Conservation (phyloP, 108 stramenopile species). For the Cyclostephanos invisitatus region DNA sequence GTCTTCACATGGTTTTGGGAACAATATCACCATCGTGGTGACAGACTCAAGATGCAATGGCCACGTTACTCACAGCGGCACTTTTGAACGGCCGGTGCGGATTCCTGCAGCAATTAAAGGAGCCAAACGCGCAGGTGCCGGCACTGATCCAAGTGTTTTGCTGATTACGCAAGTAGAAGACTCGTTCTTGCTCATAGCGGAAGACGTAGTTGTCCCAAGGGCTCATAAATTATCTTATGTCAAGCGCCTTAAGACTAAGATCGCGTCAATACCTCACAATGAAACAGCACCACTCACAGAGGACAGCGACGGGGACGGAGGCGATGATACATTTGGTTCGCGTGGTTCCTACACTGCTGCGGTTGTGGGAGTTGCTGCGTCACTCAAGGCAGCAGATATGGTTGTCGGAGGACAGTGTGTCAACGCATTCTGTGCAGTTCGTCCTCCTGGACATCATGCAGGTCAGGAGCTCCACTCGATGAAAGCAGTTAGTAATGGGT, state of each 20-base stretch:
- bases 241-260: conserved; percentile 67
- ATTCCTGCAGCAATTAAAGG: conserved; percentile 86
- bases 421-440: conserved; percentile 88
- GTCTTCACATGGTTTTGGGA: conserved; percentile 51
- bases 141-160: conserved; percentile 38
- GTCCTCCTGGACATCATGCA: conserved; percentile 95
- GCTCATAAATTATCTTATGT: conserved; percentile 75
- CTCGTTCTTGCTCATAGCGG: conserved; percentile 63
- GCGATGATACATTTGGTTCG: conserved; percentile 86
- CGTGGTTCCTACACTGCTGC: conserved; percentile 88
- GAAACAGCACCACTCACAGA: conserved; percentile 75
- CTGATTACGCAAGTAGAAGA: conserved; percentile 65
- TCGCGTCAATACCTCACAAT: conserved; percentile 50
- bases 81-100: conserved; percentile 81
- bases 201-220: conserved; percentile 65
- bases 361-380: conserved; percentile 86
- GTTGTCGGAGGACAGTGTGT: conserved; percentile 81
- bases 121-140: conserved; percentile 72
- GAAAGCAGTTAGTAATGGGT: conserved; percentile 93
- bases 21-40: conserved; percentile 62
- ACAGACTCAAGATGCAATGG: conserved; percentile 80
- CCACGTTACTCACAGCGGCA: conserved; percentile 74
- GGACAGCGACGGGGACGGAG: conserved; percentile 83
- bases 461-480: conserved; percentile 84
- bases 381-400: conserved; percentile 84